These are phyloP conservation scores for Lentinula guzmanii DNA, from an alignment of 768 basidiomycete genomes.

Conservation along the genomic window DNA sequence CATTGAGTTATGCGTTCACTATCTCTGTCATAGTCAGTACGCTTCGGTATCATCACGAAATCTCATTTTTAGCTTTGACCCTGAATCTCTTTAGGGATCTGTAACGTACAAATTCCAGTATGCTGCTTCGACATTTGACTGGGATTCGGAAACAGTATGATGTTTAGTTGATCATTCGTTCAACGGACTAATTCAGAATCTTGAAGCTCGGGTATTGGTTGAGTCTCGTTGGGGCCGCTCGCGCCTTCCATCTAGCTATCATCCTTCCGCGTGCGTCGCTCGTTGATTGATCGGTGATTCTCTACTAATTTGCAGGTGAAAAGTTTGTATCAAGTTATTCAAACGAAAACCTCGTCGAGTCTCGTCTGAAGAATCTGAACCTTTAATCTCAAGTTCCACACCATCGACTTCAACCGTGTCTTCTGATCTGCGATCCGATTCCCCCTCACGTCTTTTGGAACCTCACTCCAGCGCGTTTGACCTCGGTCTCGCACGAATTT, in stretches of 20 bases:
- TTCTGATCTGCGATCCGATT: slow-evolving; percentile 12
- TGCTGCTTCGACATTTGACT: slow-evolving; percentile 52
- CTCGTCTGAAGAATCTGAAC: slow-evolving; percentile 21
- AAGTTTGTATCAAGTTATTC: slow-evolving; percentile 51
- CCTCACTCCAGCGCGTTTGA: slow-evolving; percentile 50
- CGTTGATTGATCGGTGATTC: neutral
- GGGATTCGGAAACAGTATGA: slow-evolving; percentile 60
- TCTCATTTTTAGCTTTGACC: neutral
- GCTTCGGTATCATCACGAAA: neutral
- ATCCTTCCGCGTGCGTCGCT: slow-evolving; percentile 53
- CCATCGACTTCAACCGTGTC: slow-evolving; percentile 10
- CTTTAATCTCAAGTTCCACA: slow-evolving; percentile 18
- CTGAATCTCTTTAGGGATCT: slow-evolving; percentile 38
- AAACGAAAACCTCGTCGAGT: slow-evolving; percentile 32
- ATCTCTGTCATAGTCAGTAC: slow-evolving; percentile 38
- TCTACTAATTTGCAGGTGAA: neutral
- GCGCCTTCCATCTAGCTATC: slow-evolving; percentile 49
- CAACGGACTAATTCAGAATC: slow-evolving; percentile 23
- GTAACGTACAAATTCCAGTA: slow-evolving; percentile 60
- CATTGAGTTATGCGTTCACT: slow-evolving; percentile 43
- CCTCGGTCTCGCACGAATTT: slow-evolving; percentile 58
- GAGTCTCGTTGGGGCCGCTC: slow-evolving; percentile 43
- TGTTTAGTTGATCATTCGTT: neutral
- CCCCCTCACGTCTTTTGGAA: slow-evolving; percentile 6
- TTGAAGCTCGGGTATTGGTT: slow-evolving; percentile 80